These are phyloP conservation scores for Globisporangium yorkense DNA, from an alignment of 352 stramenopile genomes.

Conservation along the genomic window DNA sequence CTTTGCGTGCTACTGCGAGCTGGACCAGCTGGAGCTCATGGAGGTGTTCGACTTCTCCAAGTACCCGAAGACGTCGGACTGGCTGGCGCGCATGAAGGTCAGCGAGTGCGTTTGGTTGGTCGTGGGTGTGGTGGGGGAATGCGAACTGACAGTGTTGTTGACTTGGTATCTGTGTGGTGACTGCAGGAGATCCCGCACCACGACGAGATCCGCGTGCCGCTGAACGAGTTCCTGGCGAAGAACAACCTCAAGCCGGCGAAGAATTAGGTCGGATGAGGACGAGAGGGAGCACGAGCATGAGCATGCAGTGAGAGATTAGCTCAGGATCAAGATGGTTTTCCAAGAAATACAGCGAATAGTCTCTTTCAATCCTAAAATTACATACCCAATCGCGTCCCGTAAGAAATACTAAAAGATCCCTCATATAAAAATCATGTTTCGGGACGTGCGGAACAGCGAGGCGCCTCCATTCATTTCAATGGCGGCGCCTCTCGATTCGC, in stretches of 20 bases:
- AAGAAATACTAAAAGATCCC: too few relatives aligned
- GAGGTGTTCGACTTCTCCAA: constrained; percentile 13
- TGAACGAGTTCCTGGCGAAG: constrained; percentile 27
- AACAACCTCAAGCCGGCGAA: constrained; percentile 15
- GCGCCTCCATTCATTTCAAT: constrained; percentile 19
- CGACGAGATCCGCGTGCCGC: constrained; percentile 26
- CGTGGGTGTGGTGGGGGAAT: not conserved
- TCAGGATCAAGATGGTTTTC: too few relatives aligned
- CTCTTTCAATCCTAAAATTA: too few relatives aligned
- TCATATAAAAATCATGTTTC: too few relatives aligned
- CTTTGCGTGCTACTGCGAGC: constrained; percentile 38
- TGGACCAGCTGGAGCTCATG: constrained; percentile 20
- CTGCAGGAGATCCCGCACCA: constrained; percentile 21
- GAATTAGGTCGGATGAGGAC: not conserved
- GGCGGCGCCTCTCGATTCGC: not conserved
- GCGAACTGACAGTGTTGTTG: not conserved
- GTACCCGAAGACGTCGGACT: constrained; percentile 28
- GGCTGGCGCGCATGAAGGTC: constrained; percentile 33
- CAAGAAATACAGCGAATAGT: too few relatives aligned
- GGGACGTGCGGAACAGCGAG: not conserved
- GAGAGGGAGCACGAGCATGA: not conserved
- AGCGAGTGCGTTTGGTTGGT: not conserved
- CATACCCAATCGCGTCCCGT: too few relatives aligned
- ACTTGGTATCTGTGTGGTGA: too few relatives aligned
- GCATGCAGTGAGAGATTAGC: not conserved